Evolutionary conservation across 306 rosid genomes (phyloP).

Genomic region (Rubus idaeus): DNA sequence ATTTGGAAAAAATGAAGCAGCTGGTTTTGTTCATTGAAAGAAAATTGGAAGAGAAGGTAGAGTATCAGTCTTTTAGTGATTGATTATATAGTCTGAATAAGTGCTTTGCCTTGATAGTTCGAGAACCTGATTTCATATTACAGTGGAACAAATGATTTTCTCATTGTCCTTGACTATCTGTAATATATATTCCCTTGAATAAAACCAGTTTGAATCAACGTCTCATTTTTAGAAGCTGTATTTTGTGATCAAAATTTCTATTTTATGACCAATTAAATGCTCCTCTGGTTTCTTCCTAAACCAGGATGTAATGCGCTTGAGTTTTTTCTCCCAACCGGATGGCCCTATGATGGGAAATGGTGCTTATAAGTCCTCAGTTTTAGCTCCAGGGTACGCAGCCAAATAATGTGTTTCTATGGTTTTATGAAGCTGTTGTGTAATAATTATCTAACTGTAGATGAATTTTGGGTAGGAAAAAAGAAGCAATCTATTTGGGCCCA

Average conservation of each 20-base stretch:
- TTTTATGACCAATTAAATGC: slow-evolving; percentile 4
- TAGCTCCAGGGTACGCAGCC: slow-evolving; percentile 79
- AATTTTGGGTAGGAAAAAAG: slow-evolving; percentile 58
- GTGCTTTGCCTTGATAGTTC: slow-evolving; percentile 6
- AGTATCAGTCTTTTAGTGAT: slow-evolving; percentile 1
- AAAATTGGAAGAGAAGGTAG: slow-evolving; percentile 87
- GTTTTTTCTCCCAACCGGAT: slow-evolving; percentile 93
- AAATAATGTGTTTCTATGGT: slow-evolving; percentile 29
- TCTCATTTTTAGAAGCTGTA: not conserved
- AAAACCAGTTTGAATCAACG: not conserved
- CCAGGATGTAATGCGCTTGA: slow-evolving; percentile 72
- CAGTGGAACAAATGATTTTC: not conserved
- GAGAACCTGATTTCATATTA: not conserved
- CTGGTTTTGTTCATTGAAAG: slow-evolving; percentile 81
- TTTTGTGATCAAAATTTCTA: not conserved
- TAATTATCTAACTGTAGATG: slow-evolving; percentile 25
- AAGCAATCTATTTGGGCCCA: slow-evolving; percentile 85
- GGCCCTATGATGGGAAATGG: slow-evolving; percentile 85
- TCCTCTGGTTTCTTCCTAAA: slow-evolving; percentile 17
- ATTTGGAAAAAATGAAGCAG: slow-evolving; percentile 90
- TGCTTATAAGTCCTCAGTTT: slow-evolving; percentile 62
- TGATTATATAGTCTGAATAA: not conserved
- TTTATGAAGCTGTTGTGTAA: slow-evolving; percentile 15
- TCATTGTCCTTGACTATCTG: not conserved
- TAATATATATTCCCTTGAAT: not conserved